Conservation (phyloP, 768 basidiomycete genomes). For the Boletus rex-veris region DNA sequence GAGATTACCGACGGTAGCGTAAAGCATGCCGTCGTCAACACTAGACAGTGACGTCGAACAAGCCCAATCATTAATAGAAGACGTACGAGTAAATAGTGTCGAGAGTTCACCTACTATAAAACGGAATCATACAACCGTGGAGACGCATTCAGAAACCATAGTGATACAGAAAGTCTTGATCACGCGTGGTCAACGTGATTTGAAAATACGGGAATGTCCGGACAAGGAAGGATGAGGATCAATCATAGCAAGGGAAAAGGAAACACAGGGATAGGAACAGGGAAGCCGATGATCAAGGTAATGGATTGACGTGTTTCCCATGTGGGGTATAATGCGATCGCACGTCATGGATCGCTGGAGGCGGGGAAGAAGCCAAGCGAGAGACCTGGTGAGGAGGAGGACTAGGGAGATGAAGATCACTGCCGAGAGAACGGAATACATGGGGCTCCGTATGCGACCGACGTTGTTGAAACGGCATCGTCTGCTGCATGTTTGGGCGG, state of each 20-base stretch:
- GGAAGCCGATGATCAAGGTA: conserved; percentile 38
- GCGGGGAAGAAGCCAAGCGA: conserved; percentile 44
- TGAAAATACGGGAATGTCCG: conserved; percentile 31
- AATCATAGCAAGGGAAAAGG: conserved; percentile 18
- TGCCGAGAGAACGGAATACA: conserved; percentile 44
- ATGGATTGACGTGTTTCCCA: conserved; percentile 46
- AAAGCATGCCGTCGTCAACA: conserved; percentile 17
- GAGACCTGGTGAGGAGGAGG: conserved; percentile 39
- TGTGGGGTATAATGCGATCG: conserved; percentile 37
- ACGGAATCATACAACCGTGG: conserved; percentile 21
- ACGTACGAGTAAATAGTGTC: conserved; percentile 32
- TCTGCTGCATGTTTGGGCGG: conserved; percentile 40
- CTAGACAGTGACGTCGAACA: conserved; percentile 17
- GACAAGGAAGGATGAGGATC: conserved; percentile 19
- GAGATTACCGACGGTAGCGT: conserved; percentile 24
- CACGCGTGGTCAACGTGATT: conserved; percentile 24
- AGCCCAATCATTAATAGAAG: conserved; percentile 25
- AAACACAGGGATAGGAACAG: conserved; percentile 15
- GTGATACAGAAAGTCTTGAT: conserved; percentile 31
- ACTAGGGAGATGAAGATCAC: conserved; percentile 50
- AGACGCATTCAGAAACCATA: conserved; percentile 26
- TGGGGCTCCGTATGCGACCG: conserved; percentile 58
- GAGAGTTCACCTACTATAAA: conserved; percentile 34
- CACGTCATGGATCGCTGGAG: conserved; percentile 35
- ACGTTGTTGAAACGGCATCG: conserved; percentile 52